Evolutionary conservation across 2,329 filamentous ascomycete species (phyloP).

Genomic region (Colletotrichum sp.): DNA sequence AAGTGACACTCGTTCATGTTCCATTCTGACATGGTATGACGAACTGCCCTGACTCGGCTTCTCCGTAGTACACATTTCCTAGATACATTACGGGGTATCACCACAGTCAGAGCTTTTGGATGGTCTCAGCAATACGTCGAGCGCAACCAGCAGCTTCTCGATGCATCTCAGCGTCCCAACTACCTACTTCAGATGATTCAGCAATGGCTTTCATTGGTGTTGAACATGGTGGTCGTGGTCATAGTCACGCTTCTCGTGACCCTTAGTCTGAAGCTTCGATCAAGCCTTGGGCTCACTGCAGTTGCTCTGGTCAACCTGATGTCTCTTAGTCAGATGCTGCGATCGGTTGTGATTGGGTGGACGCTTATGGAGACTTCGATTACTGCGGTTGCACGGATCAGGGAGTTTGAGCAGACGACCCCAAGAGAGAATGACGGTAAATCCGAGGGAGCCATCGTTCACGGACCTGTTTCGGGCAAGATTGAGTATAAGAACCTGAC

Average conservation of each 20-base stretch:
- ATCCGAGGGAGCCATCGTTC: not conserved
- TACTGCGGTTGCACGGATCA: not conserved
- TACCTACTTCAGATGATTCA: slow-evolving; percentile 65
- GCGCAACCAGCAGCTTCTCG: slow-evolving; percentile 51
- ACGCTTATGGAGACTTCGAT: not conserved
- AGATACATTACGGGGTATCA: slow-evolving; percentile 59
- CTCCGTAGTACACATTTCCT: slow-evolving; percentile 48
- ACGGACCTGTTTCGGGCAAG: not conserved
- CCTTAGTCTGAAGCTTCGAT: not conserved
- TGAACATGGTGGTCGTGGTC: slow-evolving; percentile 29
- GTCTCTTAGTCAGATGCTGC: not conserved
- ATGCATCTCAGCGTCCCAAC: slow-evolving; percentile 60
- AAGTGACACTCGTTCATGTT: too few relatives aligned
- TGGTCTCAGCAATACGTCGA: slow-evolving; percentile 50
- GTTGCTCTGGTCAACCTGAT: not conserved
- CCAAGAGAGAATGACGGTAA: not conserved
- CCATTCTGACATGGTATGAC: too few relatives aligned
- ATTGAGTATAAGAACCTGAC: not conserved
- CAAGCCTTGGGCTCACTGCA: not conserved
- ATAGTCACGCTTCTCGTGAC: not conserved
- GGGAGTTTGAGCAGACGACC: not conserved
- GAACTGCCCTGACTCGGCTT: too few relatives aligned
- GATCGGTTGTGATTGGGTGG: not conserved
- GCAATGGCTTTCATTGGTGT: slow-evolving; percentile 58
- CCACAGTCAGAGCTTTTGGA: slow-evolving; percentile 61